Evolutionary conservation across 331 rosid species (phyloP).

Genomic region (Acacia pycnantha): DNA sequence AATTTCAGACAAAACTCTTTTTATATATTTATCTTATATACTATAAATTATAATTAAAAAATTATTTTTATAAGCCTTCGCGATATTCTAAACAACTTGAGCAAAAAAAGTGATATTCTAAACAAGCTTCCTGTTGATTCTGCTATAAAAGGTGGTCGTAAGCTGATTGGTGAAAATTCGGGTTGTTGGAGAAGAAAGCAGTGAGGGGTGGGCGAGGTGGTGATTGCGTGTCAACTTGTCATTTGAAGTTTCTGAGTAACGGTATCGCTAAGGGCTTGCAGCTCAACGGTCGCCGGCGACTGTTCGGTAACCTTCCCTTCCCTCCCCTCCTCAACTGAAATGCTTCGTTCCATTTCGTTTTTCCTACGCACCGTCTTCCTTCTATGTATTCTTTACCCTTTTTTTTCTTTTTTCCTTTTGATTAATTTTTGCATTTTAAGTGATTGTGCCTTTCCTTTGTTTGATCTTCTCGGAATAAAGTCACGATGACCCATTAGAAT

Average conservation of each 20-base stretch:
- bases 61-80: too few relatives aligned
- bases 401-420: background rate
- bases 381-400: background rate
- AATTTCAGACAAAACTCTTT: too few relatives aligned
- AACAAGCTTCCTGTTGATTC: background rate
- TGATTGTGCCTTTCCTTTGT: background rate
- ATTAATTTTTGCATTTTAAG: background rate
- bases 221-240: conserved; percentile 46
- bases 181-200: background rate
- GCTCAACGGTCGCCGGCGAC: background rate
- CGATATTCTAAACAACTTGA: too few relatives aligned
- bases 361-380: background rate
- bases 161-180: background rate
- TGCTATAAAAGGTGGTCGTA: background rate
- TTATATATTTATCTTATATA: too few relatives aligned
- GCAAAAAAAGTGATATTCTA: too few relatives aligned
- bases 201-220: background rate
- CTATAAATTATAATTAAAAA: too few relatives aligned
- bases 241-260: conserved; percentile 39
- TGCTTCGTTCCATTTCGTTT: background rate
- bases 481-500: background rate
- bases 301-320: background rate
- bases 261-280: conserved; percentile 38
- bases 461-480: background rate
- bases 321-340: background rate